phyloP scores from a whole-genome alignment of 148 eudicot species.

The Silene latifolia region DNA sequence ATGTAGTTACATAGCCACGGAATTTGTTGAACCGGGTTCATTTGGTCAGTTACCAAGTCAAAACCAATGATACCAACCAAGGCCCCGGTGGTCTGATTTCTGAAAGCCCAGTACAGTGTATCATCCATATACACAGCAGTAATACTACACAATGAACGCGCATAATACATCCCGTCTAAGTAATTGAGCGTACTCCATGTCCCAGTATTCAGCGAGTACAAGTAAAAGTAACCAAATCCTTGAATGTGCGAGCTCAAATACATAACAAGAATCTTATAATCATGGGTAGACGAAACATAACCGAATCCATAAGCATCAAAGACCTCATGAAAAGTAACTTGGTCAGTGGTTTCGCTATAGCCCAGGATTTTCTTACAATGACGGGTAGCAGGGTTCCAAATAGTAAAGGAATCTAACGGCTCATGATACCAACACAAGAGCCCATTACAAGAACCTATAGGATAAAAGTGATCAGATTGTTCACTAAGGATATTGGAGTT shows the following conservation, averaged over 20 bases:
- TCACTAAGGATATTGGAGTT: neutral
- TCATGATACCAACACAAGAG: neutral
- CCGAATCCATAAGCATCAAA: neutral
- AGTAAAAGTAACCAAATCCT: neutral
- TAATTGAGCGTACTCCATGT: neutral
- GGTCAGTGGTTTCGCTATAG: neutral
- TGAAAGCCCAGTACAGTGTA: neutral
- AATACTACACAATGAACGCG: too few relatives aligned
- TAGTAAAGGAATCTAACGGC: too few relatives aligned
- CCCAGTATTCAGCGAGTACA: neutral
- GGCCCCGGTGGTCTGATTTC: neutral
- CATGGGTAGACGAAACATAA: neutral
- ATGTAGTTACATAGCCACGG: neutral
- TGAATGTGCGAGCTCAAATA: neutral
- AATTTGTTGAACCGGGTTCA: neutral
- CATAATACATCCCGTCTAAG: neutral
- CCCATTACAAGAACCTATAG: neutral
- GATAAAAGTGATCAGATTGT: neutral
- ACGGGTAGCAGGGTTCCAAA: neutral
- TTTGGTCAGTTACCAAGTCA: neutral
- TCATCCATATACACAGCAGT: neutral
- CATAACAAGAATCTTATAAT: neutral
- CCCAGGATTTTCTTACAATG: neutral
- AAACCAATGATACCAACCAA: neutral
- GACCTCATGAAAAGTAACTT: neutral